Percentiles rank a stretch among this genome's conserved stretches.
Conservation (phyloP, 1,284 basidiomycete genomes). For the Leccinum angustisporum region DNA sequence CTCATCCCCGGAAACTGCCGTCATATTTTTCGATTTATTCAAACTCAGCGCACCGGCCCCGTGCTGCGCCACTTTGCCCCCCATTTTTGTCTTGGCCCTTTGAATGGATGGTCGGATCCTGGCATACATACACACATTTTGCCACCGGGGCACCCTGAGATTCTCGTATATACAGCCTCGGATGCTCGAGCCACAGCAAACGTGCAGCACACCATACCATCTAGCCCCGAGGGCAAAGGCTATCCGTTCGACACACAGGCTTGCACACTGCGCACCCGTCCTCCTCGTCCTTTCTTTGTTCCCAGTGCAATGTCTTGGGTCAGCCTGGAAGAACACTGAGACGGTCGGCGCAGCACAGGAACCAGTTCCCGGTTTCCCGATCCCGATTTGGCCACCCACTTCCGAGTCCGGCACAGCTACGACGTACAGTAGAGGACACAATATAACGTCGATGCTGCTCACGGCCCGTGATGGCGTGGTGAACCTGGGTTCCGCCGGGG, state of each 20-base stretch:
- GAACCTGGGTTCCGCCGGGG: not conserved
- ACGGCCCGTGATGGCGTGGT: not conserved
- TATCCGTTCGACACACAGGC: not conserved
- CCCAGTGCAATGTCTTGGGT: not conserved
- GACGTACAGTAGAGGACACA: not conserved
- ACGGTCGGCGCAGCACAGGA: not conserved
- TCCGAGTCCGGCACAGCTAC: not conserved
- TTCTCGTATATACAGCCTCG: not conserved
- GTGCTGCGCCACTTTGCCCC: no score
- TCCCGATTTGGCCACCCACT: not conserved
- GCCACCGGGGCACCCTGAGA: not conserved
- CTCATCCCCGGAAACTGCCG: conserved; percentile 11
- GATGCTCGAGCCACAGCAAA: conserved; percentile 3
- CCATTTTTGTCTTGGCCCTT: no score
- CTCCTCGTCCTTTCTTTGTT: not conserved
- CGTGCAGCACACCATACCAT: not conserved
- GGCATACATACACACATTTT: not conserved
- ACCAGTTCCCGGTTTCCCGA: not conserved
- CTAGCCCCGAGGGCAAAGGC: conserved; percentile 1
- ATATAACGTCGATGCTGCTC: not conserved
- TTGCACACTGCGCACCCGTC: not conserved
- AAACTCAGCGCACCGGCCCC: conserved; percentile 11
- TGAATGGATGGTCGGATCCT: no score
- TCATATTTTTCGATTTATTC: not conserved
- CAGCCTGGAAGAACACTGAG: not conserved